Evolutionary conservation across 495 filamentous ascomycete species (phyloP), one percentile per base, ranked within the genome.

Genomic region (Lineolata rhizophorae): DNA sequence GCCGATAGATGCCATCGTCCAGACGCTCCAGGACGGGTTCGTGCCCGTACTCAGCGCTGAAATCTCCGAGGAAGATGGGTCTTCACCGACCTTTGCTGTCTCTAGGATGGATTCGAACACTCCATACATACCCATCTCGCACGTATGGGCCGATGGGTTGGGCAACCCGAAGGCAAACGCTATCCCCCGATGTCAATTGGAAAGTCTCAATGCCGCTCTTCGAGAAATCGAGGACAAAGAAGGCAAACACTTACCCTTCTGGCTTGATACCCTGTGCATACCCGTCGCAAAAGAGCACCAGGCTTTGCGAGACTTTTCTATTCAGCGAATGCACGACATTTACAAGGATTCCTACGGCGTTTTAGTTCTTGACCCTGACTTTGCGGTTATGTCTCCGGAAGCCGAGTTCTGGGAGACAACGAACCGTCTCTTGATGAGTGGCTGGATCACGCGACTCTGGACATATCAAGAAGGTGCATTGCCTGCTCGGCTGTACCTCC

Each of bases 81-180:
- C 9, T 36, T n/a, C n/a, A n/a, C n/a, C n/a, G n/a, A n/a, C n/a
- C n/a, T n/a, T n/a, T n/a, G n/a, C n/a, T n/a, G n/a, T n/a, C n/a
- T n/a, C n/a, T n/a, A n/a, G n/a, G n/a, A n/a, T n/a, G n/a, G n/a
- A 33, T 12, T 24, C 30, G 11, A 9, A 25, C 6, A 6, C 6
- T 26, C 19, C 26, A 30, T 26, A 22, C 19, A 14, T 49, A 11
- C 38, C 47, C 2, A 35, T 50, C n/a, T 46, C 39, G 18, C 46
- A 50, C 33, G 47, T 49, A 2, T 50, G 46, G 46, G 44, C 39
- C n/a, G 47, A 50, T 31, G 42, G 42, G 4, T 32, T 38, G 40
- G 46, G 16, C 34, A 47, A 45, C 35, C 20, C 22, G 12, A 2
- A 18, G 17, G 32, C n/a, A 14, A 39, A 35, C 15, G 27, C 32